Evolutionary conservation across 176 grass and related monocot species (phyloP).

Genomic region (Oryza officinalis): DNA sequence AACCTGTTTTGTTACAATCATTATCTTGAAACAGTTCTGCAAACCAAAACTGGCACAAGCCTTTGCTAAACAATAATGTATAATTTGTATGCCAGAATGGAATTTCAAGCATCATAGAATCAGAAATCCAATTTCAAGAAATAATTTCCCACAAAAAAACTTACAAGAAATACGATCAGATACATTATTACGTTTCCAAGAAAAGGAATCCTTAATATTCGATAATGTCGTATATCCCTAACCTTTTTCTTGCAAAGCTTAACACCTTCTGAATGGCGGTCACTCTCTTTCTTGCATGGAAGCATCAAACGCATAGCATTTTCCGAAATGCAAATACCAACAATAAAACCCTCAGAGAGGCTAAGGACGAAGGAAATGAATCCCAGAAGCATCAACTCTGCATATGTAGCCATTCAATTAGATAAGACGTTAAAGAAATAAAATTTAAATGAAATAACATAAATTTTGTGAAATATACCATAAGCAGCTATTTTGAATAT

Average conservation of each 20-base stretch:
- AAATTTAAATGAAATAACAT: background rate
- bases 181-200: background rate
- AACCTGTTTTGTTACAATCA: conserved; percentile 6
- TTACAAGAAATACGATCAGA: background rate
- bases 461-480: background rate
- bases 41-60: background rate
- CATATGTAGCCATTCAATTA: conserved; percentile 32
- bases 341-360: conserved; percentile 63
- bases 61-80: background rate
- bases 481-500: background rate
- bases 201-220: background rate
- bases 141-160: background rate
- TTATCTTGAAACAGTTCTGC: conserved; percentile 10
- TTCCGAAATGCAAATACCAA: conserved; percentile 66
- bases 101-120: background rate
- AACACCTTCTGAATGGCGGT: background rate
- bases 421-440: conserved; percentile 29
- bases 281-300: conserved; percentile 61
- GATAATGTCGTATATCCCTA: conserved; percentile 3
- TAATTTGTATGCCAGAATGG: conserved; percentile 6
- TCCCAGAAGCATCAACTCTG: conserved; percentile 95
- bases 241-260: conserved; percentile 65
- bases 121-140: background rate
- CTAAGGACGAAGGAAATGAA: conserved; percentile 91
- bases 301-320: conserved; percentile 55